Base-by-base conservation (phyloP, 208 protist genomes). In the Wallacemonas sp. region DNA sequence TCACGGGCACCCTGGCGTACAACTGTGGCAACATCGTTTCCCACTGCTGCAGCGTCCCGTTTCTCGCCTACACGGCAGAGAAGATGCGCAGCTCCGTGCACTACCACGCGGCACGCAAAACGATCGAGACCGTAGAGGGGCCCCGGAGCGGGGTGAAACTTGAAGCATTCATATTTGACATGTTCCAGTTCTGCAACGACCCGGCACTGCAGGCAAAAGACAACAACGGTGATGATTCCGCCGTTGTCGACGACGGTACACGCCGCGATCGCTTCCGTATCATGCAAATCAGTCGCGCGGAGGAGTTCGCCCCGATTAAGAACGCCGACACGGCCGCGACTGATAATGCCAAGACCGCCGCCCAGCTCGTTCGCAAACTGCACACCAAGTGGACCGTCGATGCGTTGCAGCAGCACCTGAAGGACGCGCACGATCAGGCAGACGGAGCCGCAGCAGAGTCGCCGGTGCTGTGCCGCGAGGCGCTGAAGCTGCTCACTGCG, bases 151-250 rank as follows among this genome's bases (percentile, higher is more conserved):
- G 87, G 2, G 80, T 98, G 61, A 99, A 99, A 76, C 69, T 99
- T n/a, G 98, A 99, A 70, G 79, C 96, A 17, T 99, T 99, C 62
- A 98, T 99, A 27, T 99, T 99, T 80, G 98, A 99, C 69, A 75
- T 97, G 9, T 99, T 99, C 61, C 76, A 73, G 12, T 85, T 86
- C 66, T 77, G 75, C 24, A 78, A 88, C 26, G 76, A 85, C 26
- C 60, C 60, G 61, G 61, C 61, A 23, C 27, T 21, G 47, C 29
- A 26, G 38, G 11, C 29, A 23, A 6, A 27, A n/a, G n/a, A n/a
- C n/a, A n/a, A n/a, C n/a, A n/a, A n/a, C n/a, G n/a, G n/a, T n/a
- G n/a, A n/a, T n/a, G n/a, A n/a, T n/a, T n/a, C n/a, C n/a, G n/a
- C n/a, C 58, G 14, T 19, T 11, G 52, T 19, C 33, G 27, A 34